These are phyloP conservation scores for Penicillium concentricum DNA, from an alignment of 2,329 filamentous ascomycete genomes.

Conservation along the genomic window DNA sequence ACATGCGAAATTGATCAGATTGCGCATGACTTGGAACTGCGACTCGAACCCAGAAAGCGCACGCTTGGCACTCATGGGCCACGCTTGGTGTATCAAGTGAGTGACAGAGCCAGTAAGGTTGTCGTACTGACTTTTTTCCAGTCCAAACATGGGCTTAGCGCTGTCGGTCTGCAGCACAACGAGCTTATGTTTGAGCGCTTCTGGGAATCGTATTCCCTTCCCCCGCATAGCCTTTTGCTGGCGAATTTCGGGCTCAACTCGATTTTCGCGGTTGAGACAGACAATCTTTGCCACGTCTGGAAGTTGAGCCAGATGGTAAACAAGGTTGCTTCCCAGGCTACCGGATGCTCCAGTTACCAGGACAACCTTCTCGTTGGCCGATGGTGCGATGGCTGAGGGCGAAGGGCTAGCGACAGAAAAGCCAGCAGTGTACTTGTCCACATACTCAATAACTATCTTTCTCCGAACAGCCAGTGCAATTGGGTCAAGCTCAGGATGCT, in stretches of 20 bases:
- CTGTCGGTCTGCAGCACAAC: neutral
- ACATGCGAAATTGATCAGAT: neutral
- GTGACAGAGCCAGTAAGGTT: neutral
- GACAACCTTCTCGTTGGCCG: neutral
- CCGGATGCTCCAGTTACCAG: conserved; percentile 10
- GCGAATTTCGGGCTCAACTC: neutral
- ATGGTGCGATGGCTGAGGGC: neutral
- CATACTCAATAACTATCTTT: neutral
- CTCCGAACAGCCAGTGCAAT: neutral
- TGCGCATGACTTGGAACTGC: neutral
- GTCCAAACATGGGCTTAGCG: neutral
- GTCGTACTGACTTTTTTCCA: neutral
- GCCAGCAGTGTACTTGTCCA: neutral
- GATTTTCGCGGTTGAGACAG: conserved; percentile 1
- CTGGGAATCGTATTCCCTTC: neutral
- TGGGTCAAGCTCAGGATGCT: neutral
- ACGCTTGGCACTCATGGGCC: neutral
- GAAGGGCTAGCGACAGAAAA: neutral
- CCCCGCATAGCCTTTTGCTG: neutral
- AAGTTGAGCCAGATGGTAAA: neutral
- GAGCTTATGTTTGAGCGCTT: neutral
- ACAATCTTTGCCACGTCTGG: neutral
- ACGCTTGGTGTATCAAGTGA: conserved; percentile 7
- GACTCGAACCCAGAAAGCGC: neutral
- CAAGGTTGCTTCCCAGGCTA: conserved; percentile 4